Percentiles rank a stretch among this genome's conserved stretches.
Evolutionary conservation across 129 eudicot species (phyloP).

Genomic region (Chrysanthemum makinoi): DNA sequence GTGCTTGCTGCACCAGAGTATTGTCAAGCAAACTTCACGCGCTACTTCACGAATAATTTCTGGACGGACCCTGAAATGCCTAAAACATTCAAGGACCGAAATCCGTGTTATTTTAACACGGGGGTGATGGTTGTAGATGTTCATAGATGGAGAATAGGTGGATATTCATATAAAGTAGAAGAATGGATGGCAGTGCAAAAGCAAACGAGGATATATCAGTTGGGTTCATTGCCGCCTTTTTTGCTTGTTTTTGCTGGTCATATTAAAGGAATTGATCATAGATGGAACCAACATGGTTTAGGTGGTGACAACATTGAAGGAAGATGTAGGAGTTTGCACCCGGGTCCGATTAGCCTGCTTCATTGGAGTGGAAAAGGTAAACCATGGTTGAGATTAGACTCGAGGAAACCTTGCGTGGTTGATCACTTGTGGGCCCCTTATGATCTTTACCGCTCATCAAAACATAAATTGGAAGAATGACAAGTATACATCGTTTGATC

Average conservation of each 20-base stretch:
- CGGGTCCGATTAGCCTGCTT: slow-evolving; percentile 58
- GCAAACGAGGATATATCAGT: slow-evolving; percentile 48
- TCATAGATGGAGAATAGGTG: slow-evolving; percentile 45
- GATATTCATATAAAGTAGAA: slow-evolving; percentile 44
- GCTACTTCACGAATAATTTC: slow-evolving; percentile 43
- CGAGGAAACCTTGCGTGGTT: slow-evolving; percentile 46
- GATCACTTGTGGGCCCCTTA: slow-evolving; percentile 65
- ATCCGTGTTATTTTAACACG: slow-evolving; percentile 48
- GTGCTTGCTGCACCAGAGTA: slow-evolving; percentile 54
- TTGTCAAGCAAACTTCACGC: slow-evolving; percentile 47
- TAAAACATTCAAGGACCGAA: slow-evolving; percentile 36
- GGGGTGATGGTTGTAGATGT: slow-evolving; percentile 55
- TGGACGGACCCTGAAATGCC: slow-evolving; percentile 39
- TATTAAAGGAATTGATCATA: slow-evolving; percentile 43
- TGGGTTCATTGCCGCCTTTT: slow-evolving; percentile 60
- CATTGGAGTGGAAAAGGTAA: slow-evolving; percentile 71
- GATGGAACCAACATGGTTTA: slow-evolving; percentile 56
- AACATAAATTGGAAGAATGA: slow-evolving; percentile 38
- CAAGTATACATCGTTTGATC: slow-evolving; percentile 4
- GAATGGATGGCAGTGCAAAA: slow-evolving; percentile 57
- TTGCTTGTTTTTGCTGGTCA: slow-evolving; percentile 52
- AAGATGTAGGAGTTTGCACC: slow-evolving; percentile 55
- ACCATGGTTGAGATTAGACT: slow-evolving; percentile 64
- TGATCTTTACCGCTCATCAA: slow-evolving; percentile 47
- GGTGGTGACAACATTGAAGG: slow-evolving; percentile 60